Evolutionary conservation across 345 rosid species (phyloP), one percentile per base, ranked within the genome.

Genomic region (Raphanus sativus): DNA sequence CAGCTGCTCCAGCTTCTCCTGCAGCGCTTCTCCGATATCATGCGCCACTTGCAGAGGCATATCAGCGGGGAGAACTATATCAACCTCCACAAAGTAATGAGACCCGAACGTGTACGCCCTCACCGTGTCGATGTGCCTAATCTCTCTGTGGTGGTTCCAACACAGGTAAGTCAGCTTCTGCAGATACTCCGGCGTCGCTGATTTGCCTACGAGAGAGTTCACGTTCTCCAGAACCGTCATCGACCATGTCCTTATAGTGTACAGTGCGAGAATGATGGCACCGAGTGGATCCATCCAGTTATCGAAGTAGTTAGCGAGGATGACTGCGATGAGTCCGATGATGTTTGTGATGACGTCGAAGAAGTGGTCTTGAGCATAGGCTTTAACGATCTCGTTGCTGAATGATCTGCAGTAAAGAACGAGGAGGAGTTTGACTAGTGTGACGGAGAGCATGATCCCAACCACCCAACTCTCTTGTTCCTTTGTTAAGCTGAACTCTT

Each of bases 61-160:
- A 55, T 75, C 81, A 32, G 96, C 88, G 0, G 99, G 98, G 55
- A 95, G 85, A 58, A 95, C 98, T 0, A 95, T 92, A 81, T 95
- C 99, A 32, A 95, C 99, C 81, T 95, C 99, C 8, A 95, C 99
- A 61, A 95, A 95, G 83, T 92, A 95, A 81, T 95, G 97, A 40
- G 97, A 92, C 4, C 99, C 99, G 24, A 95, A 95, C n/a, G 98
- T 95, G 86, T 95, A 95, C 6, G 98, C 99, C 33, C 98, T 86
- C 70, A 95, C 97, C 0, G 99, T 95, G 24, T 95, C 99, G 0
- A 95, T 95, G 76, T 95, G 98, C 69, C 93, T 87, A 15, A 95
- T 79, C 48, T 96, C 85, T 84, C 83, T 84, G 84, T 92, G 99
- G 75, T 95, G 98, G 81, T 95, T 95, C 99, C 99, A 95, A 75